These are phyloP conservation scores for Ophiocordyceps camponoti-floridani DNA, from an alignment of 2,329 filamentous ascomycete species.

Conservation along the genomic window DNA sequence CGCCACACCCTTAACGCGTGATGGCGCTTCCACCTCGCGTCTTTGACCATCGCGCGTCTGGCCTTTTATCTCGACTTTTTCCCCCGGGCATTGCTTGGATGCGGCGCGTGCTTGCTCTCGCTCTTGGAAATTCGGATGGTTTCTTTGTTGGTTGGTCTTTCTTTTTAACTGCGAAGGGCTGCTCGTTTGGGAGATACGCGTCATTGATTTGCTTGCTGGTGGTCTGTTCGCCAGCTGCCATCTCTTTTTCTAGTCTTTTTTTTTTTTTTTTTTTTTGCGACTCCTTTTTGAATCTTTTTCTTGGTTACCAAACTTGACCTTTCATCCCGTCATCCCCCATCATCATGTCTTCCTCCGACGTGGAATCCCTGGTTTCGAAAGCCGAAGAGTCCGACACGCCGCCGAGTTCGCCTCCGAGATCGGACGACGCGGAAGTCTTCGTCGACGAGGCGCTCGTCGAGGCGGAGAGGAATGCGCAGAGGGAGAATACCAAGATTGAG, in stretches of 20 bases:
- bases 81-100: too few relatives aligned
- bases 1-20: conserved; percentile 9
- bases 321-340: background rate
- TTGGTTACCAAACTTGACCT: too few relatives aligned
- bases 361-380: background rate
- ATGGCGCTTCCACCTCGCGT: conserved; percentile 18
- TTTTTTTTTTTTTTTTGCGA: too few relatives aligned
- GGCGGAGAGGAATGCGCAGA: conserved; percentile 17
- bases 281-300: too few relatives aligned
- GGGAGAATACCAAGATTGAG: conserved; percentile 28
- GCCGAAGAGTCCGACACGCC: conserved; percentile 8
- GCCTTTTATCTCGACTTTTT: background rate
- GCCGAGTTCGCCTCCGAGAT: conserved; percentile 7
- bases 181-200: background rate
- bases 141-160: background rate
- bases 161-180: background rate
- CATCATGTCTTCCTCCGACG: background rate
- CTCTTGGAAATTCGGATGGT: too few relatives aligned
- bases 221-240: background rate
- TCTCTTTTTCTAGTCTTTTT: too few relatives aligned
- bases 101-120: too few relatives aligned
- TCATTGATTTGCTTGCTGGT: background rate
- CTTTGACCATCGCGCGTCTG: conserved; percentile 4
- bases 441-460: conserved; percentile 13
- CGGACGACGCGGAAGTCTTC: conserved; percentile 1